Percentiles rank a stretch among this genome's conserved stretches.
Conservation (phyloP, 306 rosid species). For the Quercus parvula region DNA sequence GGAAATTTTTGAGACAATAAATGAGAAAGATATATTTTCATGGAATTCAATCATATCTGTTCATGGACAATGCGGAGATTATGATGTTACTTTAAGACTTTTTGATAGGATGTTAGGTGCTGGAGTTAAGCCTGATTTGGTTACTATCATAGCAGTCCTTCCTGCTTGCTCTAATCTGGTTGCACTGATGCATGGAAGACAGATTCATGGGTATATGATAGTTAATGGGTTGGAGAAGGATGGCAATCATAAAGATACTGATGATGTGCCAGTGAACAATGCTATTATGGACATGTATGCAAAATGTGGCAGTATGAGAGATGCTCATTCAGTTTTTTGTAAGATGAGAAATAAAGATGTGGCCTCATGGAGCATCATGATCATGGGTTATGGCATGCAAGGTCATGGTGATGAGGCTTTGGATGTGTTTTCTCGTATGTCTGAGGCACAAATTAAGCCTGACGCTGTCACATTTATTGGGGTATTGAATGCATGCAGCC, state of each 20-base stretch:
- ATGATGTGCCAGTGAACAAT: slow-evolving; percentile 48
- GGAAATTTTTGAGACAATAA: slow-evolving; percentile 59
- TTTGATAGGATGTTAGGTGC: slow-evolving; percentile 59
- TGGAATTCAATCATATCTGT: slow-evolving; percentile 82
- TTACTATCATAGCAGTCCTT: slow-evolving; percentile 60
- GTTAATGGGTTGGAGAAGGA: slow-evolving; percentile 48
- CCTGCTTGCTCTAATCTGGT: slow-evolving; percentile 80
- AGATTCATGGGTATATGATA: slow-evolving; percentile 68
- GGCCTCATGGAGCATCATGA: slow-evolving; percentile 91
- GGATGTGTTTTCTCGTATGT: slow-evolving; percentile 47
- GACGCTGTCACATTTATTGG: slow-evolving; percentile 71
- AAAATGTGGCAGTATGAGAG: slow-evolving; percentile 78
- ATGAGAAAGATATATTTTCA: slow-evolving; percentile 68
- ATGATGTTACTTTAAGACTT: slow-evolving; percentile 52
- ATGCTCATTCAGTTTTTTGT: slow-evolving; percentile 54
- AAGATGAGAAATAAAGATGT: slow-evolving; percentile 56
- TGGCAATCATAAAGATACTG: slow-evolving; percentile 13
- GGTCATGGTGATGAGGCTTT: slow-evolving; percentile 64
- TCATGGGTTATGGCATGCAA: slow-evolving; percentile 77
- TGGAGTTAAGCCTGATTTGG: slow-evolving; percentile 63
- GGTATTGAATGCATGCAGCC: slow-evolving; percentile 71
- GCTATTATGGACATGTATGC: slow-evolving; percentile 88
- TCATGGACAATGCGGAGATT: slow-evolving; percentile 59
- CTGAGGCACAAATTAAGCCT: slow-evolving; percentile 39
- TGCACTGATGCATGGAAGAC: slow-evolving; percentile 72